Base-by-base conservation (phyloP, 2,329 filamentous ascomycete genomes). In the Lasiodiplodia sp. region DNA sequence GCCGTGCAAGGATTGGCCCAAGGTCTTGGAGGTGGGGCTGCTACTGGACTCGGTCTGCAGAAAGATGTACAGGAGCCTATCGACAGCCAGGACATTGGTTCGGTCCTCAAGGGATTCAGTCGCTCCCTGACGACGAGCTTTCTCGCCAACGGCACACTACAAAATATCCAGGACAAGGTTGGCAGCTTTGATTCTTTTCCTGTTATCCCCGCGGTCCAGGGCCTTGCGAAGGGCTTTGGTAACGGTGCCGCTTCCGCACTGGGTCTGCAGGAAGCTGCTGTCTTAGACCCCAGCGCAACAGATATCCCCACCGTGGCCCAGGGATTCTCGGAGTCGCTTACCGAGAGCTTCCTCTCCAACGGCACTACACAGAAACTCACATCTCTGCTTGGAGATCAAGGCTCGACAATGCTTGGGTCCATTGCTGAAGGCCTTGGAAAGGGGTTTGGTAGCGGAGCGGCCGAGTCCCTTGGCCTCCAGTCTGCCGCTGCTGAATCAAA, bases 91-190 rank as follows among this genome's bases (percentile, higher is more conserved):
- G 40, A 66, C 51, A 66, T 66, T 44, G 34, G 37, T 1, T 53
- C 51, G 4, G 53, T 66, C 37, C 38, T 55, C 14, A 66, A 38
- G 12, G 63, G 63, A 12, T 66, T 66, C 63, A 55, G 63, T 8
- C 49, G 37, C 28, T 66, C 63, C n/a, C 38, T 66, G 2, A 66
- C 63, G 1, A 66, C 63, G 7, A 55, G 63, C 51, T 66, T 66
- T 11, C 31, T 66, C 31, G 63, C 63, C 37, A 66, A 66, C 31
- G 63, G 63, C 49, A 66, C 63, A 2, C 4, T 60, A 11, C 11
- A 44, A 7, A 60, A 60, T n/a, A 60, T 60, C 14, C 56, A 60
- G 37, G 40, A 40, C 4, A 60, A 60, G 14, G 56, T 37, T 14
- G 37, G 21, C 16, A 12, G 10, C 21, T 37, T 37, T 28, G 56